Evolutionary conservation across 2,329 filamentous ascomycete species (phyloP).

Genomic region (Ophiostoma australiae): DNA sequence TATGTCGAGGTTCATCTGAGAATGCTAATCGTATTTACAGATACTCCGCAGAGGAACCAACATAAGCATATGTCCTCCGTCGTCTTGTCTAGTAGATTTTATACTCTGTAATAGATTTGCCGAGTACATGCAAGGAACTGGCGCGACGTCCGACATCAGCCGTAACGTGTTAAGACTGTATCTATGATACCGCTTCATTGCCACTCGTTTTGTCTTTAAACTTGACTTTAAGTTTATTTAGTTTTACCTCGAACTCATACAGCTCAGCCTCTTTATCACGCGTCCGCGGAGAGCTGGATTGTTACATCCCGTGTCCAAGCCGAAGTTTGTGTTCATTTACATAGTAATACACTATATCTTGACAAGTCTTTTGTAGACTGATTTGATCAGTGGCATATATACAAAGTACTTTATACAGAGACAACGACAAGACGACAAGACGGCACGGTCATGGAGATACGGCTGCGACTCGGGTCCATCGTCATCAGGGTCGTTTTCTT

Average conservation of each 20-base stretch:
- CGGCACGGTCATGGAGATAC: background rate
- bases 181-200: constrained; percentile 7
- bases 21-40: background rate
- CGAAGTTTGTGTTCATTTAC: background rate
- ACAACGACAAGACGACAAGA: background rate
- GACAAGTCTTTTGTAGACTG: background rate
- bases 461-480: background rate
- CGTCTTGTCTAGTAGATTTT: background rate
- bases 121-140: background rate
- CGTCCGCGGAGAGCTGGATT: constrained; percentile 20
- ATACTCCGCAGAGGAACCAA: background rate
- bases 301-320: constrained; percentile 26
- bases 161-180: background rate
- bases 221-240: background rate
- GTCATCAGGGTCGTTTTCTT: background rate
- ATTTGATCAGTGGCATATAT: too few relatives aligned
- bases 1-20: too few relatives aligned
- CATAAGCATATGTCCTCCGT: background rate
- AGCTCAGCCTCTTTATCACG: constrained; percentile 18
- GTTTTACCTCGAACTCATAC: background rate
- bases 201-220: background rate
- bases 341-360: too few relatives aligned
- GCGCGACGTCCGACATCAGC: background rate
- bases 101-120: background rate
- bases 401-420: too few relatives aligned